A percentile compares a stretch with the other conserved stretches of the same genome.
Evolutionary conservation across 1,139 yeast genomes (phyloP).

Genomic region (Saccharomyces hybrid): DNA sequence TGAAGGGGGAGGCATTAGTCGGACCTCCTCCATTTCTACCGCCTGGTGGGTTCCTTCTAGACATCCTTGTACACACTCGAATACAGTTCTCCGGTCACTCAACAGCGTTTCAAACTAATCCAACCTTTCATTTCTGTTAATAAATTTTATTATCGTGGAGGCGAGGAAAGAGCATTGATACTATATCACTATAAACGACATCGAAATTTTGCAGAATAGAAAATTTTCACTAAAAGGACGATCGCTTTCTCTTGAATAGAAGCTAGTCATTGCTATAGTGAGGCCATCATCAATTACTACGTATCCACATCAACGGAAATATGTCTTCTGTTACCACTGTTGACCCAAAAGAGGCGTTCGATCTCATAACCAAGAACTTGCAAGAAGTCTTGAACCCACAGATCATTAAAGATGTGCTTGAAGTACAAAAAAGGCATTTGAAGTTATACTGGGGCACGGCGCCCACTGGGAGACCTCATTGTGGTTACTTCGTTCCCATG

Average conservation of each 20-base stretch:
- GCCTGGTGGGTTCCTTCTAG: constrained; percentile 5
- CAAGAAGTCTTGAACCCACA: constrained; percentile 90
- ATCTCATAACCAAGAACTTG: constrained; percentile 72
- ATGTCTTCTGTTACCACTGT: constrained; percentile 11
- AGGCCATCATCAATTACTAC: not conserved
- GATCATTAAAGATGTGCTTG: constrained; percentile 78
- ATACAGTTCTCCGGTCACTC: not conserved
- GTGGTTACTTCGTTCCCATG: constrained; percentile 98
- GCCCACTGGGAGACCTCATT: constrained; percentile 96
- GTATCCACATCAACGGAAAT: not conserved
- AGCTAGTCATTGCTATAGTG: not conserved
- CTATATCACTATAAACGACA: not conserved
- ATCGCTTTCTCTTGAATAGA: not conserved
- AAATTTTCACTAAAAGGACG: not conserved
- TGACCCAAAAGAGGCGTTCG: constrained; percentile 59
- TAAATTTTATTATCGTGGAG: not conserved
- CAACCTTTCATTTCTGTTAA: not conserved
- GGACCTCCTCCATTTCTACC: constrained; percentile 14
- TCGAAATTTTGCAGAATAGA: not conserved
- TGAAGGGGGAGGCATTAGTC: constrained; percentile 30
- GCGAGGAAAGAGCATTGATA: not conserved
- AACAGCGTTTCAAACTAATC: not conserved
- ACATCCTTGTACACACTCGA: not conserved
- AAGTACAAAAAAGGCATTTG: constrained; percentile 71
- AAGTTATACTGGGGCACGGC: constrained; percentile 95